A percentile compares a stretch with the other conserved stretches of the same genome.
These are phyloP conservation scores for Tuber aestivum DNA, from an alignment of 495 filamentous ascomycete species.

Conservation along the genomic window DNA sequence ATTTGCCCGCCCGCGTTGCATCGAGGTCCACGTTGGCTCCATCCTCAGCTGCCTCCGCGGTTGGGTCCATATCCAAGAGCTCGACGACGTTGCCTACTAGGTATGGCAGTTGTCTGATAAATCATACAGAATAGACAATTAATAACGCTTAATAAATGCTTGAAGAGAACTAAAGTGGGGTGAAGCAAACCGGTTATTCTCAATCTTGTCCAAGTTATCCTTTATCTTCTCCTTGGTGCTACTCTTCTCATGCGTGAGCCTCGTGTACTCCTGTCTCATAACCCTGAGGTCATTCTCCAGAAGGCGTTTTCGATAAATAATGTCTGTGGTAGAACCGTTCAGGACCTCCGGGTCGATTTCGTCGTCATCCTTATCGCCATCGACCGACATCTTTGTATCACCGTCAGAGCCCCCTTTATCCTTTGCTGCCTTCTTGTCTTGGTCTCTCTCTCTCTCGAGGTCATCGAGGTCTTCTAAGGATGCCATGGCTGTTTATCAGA, in stretches of 20 bases:
- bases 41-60: constrained; percentile 91
- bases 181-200: constrained; percentile 80
- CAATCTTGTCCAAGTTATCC: constrained; percentile 97
- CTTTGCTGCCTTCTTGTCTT: constrained; percentile 68
- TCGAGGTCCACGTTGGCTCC: constrained; percentile 98
- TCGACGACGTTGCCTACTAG: constrained; percentile 98
- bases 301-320: constrained; percentile 75
- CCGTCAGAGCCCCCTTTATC: constrained; percentile 53
- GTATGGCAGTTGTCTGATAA: constrained; percentile 83
- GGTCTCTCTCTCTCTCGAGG: constrained; percentile 68
- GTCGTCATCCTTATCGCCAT: constrained; percentile 73
- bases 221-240: constrained; percentile 98
- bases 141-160: constrained; percentile 1
- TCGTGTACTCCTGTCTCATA: constrained; percentile 95
- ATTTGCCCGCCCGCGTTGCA: constrained; percentile 93
- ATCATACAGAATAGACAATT: constrained; percentile 5
- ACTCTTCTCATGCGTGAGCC: constrained; percentile 88
- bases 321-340: constrained; percentile 83
- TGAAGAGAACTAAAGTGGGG: constrained; percentile 15
- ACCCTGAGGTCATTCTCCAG: constrained; percentile 96
- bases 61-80: constrained; percentile 90
- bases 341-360: constrained; percentile 86
- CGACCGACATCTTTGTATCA: constrained; percentile 81
- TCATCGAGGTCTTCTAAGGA: constrained; percentile 68
- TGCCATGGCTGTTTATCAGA: constrained; percentile 55